phyloP scores from a whole-genome alignment of 164 flowering plant species.

The Aristolochia californica region DNA sequence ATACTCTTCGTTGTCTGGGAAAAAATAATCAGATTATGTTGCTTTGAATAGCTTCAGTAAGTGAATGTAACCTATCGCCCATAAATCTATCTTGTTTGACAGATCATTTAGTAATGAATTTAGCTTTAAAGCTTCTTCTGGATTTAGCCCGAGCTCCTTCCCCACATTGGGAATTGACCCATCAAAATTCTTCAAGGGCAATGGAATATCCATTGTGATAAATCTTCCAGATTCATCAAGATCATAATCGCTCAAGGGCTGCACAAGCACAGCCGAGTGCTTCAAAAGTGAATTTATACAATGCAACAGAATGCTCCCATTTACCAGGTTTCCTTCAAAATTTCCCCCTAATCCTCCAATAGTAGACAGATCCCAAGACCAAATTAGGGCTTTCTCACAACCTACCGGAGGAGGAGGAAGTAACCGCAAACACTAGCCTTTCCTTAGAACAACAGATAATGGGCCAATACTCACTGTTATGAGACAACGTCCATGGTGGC shows the following conservation, averaged over 20 bases:
- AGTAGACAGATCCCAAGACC: constrained; percentile 98
- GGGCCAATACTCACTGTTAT: constrained; percentile 69
- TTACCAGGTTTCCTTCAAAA: constrained; percentile 84
- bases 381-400: constrained; percentile 86
- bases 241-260: constrained; percentile 72
- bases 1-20: constrained; percentile 52
- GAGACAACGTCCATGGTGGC: too few relatives aligned
- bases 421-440: constrained; percentile 82
- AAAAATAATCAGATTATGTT: constrained; percentile 39
- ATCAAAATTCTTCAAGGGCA: constrained; percentile 81
- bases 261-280: constrained; percentile 84
- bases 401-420: constrained; percentile 97
- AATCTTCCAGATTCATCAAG: constrained; percentile 66
- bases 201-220: constrained; percentile 64
- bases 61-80: constrained; percentile 81
- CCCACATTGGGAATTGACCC: constrained; percentile 65
- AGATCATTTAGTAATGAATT: constrained; percentile 39
- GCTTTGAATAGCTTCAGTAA: constrained; percentile 68
- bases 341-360: constrained; percentile 90
- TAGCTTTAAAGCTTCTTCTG: constrained; percentile 43
- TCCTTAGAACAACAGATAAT: constrained; percentile 84
- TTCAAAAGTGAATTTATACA: constrained; percentile 89
- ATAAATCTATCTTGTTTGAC: constrained; percentile 53
- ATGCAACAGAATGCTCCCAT: constrained; percentile 79
- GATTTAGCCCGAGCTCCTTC: constrained; percentile 54